Evolutionary conservation across 805 yeast species (phyloP).

Genomic region (Sugiyamaella boreocaroliniensis): DNA sequence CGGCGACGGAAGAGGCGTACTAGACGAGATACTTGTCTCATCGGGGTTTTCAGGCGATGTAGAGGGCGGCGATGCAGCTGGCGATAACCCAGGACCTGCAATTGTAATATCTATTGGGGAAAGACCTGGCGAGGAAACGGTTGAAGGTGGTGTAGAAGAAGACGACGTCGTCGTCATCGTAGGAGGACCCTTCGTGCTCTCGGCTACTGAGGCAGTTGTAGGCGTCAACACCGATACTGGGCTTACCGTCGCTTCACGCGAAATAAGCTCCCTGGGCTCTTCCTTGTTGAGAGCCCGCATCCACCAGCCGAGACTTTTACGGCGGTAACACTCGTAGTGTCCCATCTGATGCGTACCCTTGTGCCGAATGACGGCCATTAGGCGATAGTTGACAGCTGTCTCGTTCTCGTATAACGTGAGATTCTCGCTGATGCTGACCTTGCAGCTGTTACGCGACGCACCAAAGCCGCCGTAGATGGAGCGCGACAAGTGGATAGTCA

Average conservation of each 20-base stretch:
- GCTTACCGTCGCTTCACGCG: not conserved
- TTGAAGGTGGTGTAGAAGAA: slow-evolving; percentile 7
- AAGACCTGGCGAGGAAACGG: not conserved
- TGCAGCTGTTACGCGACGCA: slow-evolving; percentile 67
- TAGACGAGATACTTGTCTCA: not conserved
- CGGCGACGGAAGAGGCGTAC: slow-evolving; percentile 1
- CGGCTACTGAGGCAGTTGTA: not conserved
- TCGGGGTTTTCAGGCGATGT: not conserved
- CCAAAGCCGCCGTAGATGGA: slow-evolving; percentile 66
- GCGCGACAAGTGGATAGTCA: slow-evolving; percentile 80
- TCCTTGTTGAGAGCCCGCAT: not conserved
- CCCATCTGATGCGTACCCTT: slow-evolving; percentile 85
- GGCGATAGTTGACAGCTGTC: slow-evolving; percentile 40
- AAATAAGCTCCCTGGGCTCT: not conserved
- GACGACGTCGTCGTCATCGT: not conserved
- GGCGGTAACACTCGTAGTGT: slow-evolving; percentile 82
- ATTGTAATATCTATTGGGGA: not conserved
- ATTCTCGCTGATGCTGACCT: slow-evolving; percentile 56
- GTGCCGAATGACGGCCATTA: slow-evolving; percentile 74
- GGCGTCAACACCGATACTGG: not conserved
- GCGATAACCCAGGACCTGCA: not conserved
- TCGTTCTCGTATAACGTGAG: slow-evolving; percentile 34
- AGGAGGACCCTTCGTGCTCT: not conserved
- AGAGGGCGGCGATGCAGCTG: slow-evolving; percentile 2
- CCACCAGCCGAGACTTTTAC: slow-evolving; percentile 40